Percentiles rank a stretch among this genome's conserved stretches.
Evolutionary conservation across 2,329 filamentous ascomycete species (phyloP).

Genomic region (Tetracladium maxilliforme): DNA sequence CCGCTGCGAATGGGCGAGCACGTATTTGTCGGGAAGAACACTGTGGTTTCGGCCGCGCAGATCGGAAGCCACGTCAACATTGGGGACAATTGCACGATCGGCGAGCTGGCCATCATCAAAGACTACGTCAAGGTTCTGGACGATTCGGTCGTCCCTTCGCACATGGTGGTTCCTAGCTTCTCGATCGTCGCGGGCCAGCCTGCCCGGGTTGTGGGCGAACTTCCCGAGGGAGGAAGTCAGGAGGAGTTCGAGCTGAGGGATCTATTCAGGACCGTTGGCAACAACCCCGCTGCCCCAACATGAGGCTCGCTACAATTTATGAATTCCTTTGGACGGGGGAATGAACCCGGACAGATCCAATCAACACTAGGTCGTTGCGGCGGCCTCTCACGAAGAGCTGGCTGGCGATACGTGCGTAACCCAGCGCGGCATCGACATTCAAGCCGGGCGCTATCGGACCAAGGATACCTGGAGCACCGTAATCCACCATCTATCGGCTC

Average conservation of each 20-base stretch:
- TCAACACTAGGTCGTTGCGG: no score
- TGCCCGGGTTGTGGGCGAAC: slow-evolving; percentile 66
- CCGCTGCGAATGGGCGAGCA: slow-evolving; percentile 90
- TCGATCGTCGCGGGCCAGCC: slow-evolving; percentile 79
- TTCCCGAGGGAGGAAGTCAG: slow-evolving; percentile 56
- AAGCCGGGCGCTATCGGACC: no score
- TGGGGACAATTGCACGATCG: slow-evolving; percentile 61
- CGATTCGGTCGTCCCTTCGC: slow-evolving; percentile 66
- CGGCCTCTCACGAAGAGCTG: no score
- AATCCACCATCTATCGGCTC: no score
- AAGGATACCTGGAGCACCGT: no score
- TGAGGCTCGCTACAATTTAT: no score
- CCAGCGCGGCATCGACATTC: no score
- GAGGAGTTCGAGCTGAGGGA: slow-evolving; percentile 51
- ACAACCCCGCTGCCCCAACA: no score
- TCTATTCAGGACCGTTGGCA: slow-evolving; percentile 48
- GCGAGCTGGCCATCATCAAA: slow-evolving; percentile 82
- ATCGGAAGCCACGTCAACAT: slow-evolving; percentile 81
- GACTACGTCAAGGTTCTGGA: slow-evolving; percentile 85
- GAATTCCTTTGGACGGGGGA: no score
- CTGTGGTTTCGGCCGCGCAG: slow-evolving; percentile 68
- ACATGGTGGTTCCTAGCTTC: slow-evolving; percentile 88
- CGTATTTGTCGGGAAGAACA: slow-evolving; percentile 68
- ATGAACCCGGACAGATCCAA: no score
- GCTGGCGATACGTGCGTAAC: no score